Percentiles rank a stretch among this genome's conserved stretches.
Evolutionary conservation across 208 protist genomes (phyloP).

Genomic region (Trichomonas gallinae): DNA sequence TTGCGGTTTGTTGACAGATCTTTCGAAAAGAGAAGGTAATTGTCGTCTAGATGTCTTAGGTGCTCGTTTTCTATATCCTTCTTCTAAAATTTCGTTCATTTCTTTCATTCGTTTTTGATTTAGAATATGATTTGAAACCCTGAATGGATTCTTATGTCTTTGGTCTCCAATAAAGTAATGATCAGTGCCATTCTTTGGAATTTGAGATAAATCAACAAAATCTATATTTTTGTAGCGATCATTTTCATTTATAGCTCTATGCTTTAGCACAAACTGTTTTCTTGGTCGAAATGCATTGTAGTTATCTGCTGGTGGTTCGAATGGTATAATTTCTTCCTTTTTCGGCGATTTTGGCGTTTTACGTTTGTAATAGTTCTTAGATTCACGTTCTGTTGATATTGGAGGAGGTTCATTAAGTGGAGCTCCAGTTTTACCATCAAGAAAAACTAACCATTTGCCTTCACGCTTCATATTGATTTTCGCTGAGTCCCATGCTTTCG

Average conservation of each 20-base stretch:
- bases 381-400: neutral
- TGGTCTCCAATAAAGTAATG: neutral
- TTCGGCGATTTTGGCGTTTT: neutral
- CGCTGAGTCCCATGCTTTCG: neutral
- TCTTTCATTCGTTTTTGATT: neutral
- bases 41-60: neutral
- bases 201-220: neutral
- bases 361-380: neutral
- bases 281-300: neutral
- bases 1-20: neutral
- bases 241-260: neutral
- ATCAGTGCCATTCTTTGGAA: neutral
- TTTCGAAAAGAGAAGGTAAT: neutral
- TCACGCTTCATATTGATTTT: neutral
- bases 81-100: neutral
- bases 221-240: neutral
- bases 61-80: neutral
- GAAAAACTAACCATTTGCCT: neutral
- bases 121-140: neutral
- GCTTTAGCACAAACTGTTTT: neutral
- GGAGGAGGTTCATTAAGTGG: neutral
- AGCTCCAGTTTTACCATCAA: neutral
- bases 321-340: neutral
- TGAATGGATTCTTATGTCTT: neutral
- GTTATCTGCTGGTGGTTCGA: neutral